Evolutionary conservation across 1,284 basidiomycete species (phyloP), one percentile per base, ranked within the genome.

Genomic region (Irpex lacteus): DNA sequence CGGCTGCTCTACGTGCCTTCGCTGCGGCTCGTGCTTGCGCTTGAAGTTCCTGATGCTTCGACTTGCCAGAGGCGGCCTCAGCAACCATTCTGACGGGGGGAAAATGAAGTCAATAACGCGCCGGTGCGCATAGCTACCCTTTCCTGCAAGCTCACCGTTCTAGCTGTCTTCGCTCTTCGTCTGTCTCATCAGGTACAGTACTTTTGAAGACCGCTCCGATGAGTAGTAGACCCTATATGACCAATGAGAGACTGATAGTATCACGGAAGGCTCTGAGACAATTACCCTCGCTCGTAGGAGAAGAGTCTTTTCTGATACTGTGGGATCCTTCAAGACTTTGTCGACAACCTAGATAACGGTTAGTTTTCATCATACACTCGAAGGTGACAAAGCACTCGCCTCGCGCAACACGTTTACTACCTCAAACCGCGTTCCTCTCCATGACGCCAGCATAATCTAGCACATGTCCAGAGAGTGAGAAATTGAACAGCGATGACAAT

Each of bases 381-480:
- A 19, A 52, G 40, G 49, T 55, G 11, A 13, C n/a, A 26, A 36
- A 49, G 32, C 21, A 65, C 74, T 59, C 66, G 86, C 89, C 77
- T 90, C 89, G 61, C 90, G 84, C 53, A 94, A 79, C 11, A 95
- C 94, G 74, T 92, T 92, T 49, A 90, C 88, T 34, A 97, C 94
- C 79, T 98, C 96, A 74, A 97, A 89, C 59, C 95, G 87, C 1
- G 95, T 96, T 13, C 95, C 96, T 65, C 94, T 88, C 96, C 96
- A 98, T 32, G 96, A 96, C 7, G 95, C 95, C 37, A 98, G 85
- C 77, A 98, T 85, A 75, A 97, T 94, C 90, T 92, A 61, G 32
- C 44, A 18, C 38, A 32, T 44, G n/a, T 37, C 64, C 6, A n/a
- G 5, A n/a, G 36, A 52, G 57, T 34, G 36, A 37, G 60, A 57